Percentiles rank a stretch among this genome's conserved stretches.
Conservation (phyloP, 2,329 filamentous ascomycete species). For the Helotiales sp. region DNA sequence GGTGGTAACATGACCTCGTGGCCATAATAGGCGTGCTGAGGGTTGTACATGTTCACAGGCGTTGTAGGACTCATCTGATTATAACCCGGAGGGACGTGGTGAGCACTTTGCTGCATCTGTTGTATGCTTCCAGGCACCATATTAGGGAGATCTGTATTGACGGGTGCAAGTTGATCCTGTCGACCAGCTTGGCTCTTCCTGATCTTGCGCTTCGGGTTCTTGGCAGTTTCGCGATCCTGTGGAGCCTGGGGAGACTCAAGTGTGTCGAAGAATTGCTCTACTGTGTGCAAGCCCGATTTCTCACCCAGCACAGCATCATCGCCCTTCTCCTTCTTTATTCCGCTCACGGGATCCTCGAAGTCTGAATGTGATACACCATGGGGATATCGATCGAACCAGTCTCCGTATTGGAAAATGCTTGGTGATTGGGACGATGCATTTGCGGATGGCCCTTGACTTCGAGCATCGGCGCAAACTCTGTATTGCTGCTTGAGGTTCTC, state of each 20-base stretch:
- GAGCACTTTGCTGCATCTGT: constrained; percentile 32
- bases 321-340: constrained; percentile 74
- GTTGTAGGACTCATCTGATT: constrained; percentile 41
- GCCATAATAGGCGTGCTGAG: constrained; percentile 42
- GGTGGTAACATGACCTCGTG: constrained; percentile 59
- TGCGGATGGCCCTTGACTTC: constrained; percentile 64
- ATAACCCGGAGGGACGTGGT: constrained; percentile 32
- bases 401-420: constrained; percentile 88
- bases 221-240: constrained; percentile 35
- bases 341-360: constrained; percentile 74
- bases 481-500: constrained; percentile 92
- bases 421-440: constrained; percentile 53
- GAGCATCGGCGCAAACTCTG: constrained; percentile 81
- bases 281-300: constrained; percentile 87
- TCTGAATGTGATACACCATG: constrained; percentile 86
- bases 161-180: constrained; percentile 29
- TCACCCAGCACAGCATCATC: constrained; percentile 90
- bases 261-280: constrained; percentile 91
- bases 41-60: constrained; percentile 37
- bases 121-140: constrained; percentile 31
- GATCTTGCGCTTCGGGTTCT: constrained; percentile 46
- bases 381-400: constrained; percentile 96
- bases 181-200: constrained; percentile 45
- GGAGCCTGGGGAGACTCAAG: constrained; percentile 64
- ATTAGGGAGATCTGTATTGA: constrained; percentile 38